Evolutionary conservation across 2,329 filamentous ascomycete genomes (phyloP).

Genomic region (Lasiodiplodia sp.): DNA sequence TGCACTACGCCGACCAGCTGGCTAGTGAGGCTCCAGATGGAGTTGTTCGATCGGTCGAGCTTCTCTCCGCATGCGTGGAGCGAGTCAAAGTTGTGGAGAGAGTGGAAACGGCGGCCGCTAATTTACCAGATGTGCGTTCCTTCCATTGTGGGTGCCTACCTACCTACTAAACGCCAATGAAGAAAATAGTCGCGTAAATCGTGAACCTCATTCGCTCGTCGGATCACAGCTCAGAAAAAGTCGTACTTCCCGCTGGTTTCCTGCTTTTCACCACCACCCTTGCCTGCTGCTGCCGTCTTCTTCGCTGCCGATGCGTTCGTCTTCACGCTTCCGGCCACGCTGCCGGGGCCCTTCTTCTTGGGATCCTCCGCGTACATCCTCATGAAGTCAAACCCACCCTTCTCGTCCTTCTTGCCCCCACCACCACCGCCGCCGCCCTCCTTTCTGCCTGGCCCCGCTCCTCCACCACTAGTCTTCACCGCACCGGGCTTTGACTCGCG

Average conservation of each 20-base stretch:
- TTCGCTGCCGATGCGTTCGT: background rate
- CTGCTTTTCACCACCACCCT: constrained; percentile 1
- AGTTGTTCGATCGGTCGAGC: background rate
- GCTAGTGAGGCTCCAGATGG: background rate
- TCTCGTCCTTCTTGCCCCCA: background rate
- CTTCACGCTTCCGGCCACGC: constrained; percentile 24
- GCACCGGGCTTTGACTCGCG: constrained; percentile 12
- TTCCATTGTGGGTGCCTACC: background rate
- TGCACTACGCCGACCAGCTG: background rate
- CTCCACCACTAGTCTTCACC: constrained; percentile 1
- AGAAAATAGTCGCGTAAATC: background rate
- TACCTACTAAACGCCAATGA: background rate
- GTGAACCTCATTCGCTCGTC: background rate
- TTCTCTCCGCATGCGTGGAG: background rate
- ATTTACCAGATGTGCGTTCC: background rate
- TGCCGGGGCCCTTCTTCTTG: constrained; percentile 26
- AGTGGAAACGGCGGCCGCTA: background rate
- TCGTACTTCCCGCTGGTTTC: constrained; percentile 16
- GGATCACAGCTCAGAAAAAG: constrained; percentile 1
- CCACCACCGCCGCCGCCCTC: background rate
- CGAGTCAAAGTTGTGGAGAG: background rate
- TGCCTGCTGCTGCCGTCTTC: background rate
- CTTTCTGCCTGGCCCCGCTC: background rate
- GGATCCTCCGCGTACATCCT: constrained; percentile 9
- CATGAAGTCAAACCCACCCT: constrained; percentile 26